Evolutionary conservation across 257 asterid genomes (phyloP), one percentile per base, ranked within the genome.

Genomic region (Voacanga thouarsii): DNA sequence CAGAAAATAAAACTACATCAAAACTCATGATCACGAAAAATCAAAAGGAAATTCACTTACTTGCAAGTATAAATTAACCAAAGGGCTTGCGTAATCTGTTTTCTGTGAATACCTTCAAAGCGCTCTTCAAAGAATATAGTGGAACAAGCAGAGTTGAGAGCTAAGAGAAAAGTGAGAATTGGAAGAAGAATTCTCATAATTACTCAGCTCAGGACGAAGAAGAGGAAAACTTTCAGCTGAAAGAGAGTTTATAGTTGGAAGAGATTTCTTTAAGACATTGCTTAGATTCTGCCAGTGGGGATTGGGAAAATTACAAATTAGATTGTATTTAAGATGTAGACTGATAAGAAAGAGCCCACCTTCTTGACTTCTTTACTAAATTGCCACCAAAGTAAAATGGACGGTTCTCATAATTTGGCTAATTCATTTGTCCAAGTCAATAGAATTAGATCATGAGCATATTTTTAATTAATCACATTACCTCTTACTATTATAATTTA

Each of bases 101-200:
- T 37, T 7, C 2, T 16, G 49, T 8, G 18, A 50, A 39, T 67
- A 67, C 72, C 72, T 67, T 67, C 72, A 67, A 67, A 67, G 15
- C 51, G 24, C 30, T 67, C 72, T 39, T 67, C 72, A 39, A 67
- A 67, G 26, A 67, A 67, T 37, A 67, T 19, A 67, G 50, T 67
- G 44, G 72, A 67, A 37, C 6, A 7, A 19, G 16, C 28, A 67
- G 72, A 23, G 12, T 67, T 67, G 16, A 67, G 72, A 67, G 72
- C 30, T 6, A 67, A 37, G 26, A 67, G 6, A 30, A 67, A 19
- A 67, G 30, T 39, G 51, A 67, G 72, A 67, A 67, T 37, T 39
- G 43, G 26, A 43, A 67, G 72, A 39, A 67, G 28, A 67, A 67
- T 39, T 67, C 72, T 67, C 72, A 67, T 67, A 4, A 9, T 67